A percentile compares a stretch with the other conserved stretches of the same genome.
These are phyloP conservation scores for Teunomyces tritomae DNA, from an alignment of 805 yeast genomes.

Conservation along the genomic window DNA sequence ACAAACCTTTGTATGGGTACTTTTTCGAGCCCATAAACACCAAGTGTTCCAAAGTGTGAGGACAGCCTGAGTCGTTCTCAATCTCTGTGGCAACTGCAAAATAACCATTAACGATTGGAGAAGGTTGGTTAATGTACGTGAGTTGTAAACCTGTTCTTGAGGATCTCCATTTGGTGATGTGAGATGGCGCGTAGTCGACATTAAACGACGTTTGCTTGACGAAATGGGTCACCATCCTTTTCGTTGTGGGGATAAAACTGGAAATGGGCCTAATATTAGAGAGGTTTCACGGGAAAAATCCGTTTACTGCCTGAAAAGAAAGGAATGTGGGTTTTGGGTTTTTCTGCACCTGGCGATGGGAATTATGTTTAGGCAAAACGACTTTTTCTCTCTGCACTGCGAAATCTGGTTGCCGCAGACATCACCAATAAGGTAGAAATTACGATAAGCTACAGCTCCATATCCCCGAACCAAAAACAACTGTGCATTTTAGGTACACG, in stretches of 20 bases:
- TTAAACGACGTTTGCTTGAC: constrained; percentile 45
- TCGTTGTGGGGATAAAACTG: neutral
- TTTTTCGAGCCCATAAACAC: constrained; percentile 90
- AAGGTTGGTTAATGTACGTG: constrained; percentile 70
- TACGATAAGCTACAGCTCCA: neutral
- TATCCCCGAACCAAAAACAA: no score
- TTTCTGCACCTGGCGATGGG: neutral
- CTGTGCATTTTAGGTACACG: no score
- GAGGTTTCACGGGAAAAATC: neutral
- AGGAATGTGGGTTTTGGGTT: neutral
- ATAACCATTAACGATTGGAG: constrained; percentile 90
- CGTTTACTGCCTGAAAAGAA: neutral
- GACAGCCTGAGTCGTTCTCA: constrained; percentile 82
- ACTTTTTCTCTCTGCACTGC: neutral
- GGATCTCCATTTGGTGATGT: constrained; percentile 74
- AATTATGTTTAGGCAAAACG: neutral
- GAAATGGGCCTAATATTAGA: neutral
- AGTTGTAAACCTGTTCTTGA: constrained; percentile 78
- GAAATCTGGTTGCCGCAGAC: neutral
- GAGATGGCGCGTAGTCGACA: constrained; percentile 73
- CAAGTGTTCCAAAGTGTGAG: constrained; percentile 93
- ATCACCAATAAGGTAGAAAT: neutral
- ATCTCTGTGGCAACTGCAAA: constrained; percentile 96
- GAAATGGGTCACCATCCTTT: constrained; percentile 3
- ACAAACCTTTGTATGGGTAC: constrained; percentile 86